Base-by-base conservation (phyloP, 2,329 filamentous ascomycete species). In the Grosmannia penicillata region DNA sequence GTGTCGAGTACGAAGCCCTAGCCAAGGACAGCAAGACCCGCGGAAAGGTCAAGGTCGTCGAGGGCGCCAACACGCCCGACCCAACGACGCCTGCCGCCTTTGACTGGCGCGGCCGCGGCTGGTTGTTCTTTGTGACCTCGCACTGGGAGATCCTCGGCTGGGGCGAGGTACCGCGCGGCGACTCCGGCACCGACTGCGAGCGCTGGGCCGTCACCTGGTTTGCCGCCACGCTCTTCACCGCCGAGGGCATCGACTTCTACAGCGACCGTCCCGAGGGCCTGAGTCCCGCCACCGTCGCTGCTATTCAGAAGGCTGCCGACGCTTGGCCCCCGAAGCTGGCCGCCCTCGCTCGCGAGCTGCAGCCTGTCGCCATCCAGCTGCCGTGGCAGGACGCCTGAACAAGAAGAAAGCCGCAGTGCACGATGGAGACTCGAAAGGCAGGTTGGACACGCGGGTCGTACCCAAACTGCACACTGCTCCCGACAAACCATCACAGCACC, bases 201-300 rank as follows among this genome's bases (percentile, higher is more conserved):
- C 66, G 68, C 48, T 93, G 82, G 82, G 75, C 72, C 2, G 82
- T 93, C 13, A 93, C 82, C 5, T 89, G 79, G 67, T 93, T 93
- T 56, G 77, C 78, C 45, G 78, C 82, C 51, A 93, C 82, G 19
- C 48, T 87, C 32, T 93, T 93, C 49, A 91, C 84, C 7, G 79
- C 80, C 45, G 82, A 84, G 40, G 85, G 85, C 0, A 51, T 93
- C 23, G 85, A 93, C 57, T 57, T 93, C 9, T 91, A 89, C 56
- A 76, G 73, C 33, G 67, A 80, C 48, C 63, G 68, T 14, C 66
- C 59, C 37, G 69, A 67, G 44, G 80, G 81, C 0, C 46, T 84
- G 45, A 68, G 65, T 39, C 59, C 68, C 40, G 67, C 62, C 52
- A 72, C 75, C 38, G 35, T 33, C 7, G 38, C 36, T 0, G 41